phyloP scores from a whole-genome alignment of 352 stramenopile genomes.

The Globisporangium viniferum region DNA sequence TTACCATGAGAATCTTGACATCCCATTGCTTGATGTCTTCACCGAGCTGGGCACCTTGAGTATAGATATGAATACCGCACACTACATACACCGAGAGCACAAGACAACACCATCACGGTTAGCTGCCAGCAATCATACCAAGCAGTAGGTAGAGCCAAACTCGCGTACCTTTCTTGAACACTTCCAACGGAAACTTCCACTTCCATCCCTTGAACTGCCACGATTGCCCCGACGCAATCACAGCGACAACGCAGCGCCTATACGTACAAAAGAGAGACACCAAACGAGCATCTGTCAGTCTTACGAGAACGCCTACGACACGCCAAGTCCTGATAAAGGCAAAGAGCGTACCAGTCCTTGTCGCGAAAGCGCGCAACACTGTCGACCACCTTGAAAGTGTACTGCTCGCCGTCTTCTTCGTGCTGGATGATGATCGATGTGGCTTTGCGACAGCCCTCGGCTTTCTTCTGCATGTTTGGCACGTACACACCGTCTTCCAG shows the following conservation, averaged over 20 bases:
- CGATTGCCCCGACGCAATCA: slow-evolving; percentile 85
- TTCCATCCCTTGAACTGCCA: slow-evolving; percentile 95
- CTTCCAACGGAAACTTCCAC: slow-evolving; percentile 88
- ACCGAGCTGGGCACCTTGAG: slow-evolving; percentile 72
- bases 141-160: too few species aligned
- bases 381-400: slow-evolving; percentile 89
- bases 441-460: slow-evolving; percentile 72
- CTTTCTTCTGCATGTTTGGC: slow-evolving; percentile 85
- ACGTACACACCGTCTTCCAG: slow-evolving; percentile 80
- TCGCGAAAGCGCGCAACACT: slow-evolving; percentile 80
- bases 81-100: slow-evolving; percentile 30
- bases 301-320: neutral
- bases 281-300: neutral
- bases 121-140: neutral
- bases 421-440: slow-evolving; percentile 82
- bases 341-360: slow-evolving; percentile 78
- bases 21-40: slow-evolving; percentile 89
- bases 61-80: slow-evolving; percentile 84
- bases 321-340: neutral
- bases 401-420: slow-evolving; percentile 74
- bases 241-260: slow-evolving; percentile 85
- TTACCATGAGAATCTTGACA: slow-evolving; percentile 87
- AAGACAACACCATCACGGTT: neutral
- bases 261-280: neutral
- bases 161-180: slow-evolving; percentile 87